A percentile compares a stretch with the other conserved stretches of the same genome.
phyloP scores from a whole-genome alignment of 2,329 filamentous ascomycete genomes.

The Fusarium circinatum region DNA sequence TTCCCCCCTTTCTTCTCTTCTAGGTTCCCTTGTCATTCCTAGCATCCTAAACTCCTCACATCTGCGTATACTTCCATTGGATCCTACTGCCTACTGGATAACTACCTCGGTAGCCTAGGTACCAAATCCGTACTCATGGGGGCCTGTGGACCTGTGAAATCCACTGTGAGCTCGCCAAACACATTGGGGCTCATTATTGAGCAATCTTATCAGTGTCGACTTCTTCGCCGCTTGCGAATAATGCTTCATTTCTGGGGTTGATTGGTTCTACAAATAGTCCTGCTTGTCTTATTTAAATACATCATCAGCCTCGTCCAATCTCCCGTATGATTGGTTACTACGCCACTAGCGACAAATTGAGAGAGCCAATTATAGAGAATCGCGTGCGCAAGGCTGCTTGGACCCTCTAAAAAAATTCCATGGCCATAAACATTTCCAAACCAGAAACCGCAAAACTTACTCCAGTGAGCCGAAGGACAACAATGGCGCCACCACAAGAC shows the following conservation, averaged over 20 bases:
- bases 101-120: neutral
- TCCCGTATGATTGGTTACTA: conserved; percentile 31
- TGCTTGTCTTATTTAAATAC: neutral
- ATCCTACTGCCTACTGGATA: neutral
- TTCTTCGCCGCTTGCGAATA: neutral
- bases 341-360: neutral
- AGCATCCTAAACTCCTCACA: neutral
- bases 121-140: neutral
- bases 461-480: conserved; percentile 23
- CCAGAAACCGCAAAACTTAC: conserved; percentile 23
- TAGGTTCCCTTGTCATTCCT: neutral
- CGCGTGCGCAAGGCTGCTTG: conserved; percentile 45
- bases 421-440: conserved; percentile 34
- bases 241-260: neutral
- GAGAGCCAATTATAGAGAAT: conserved; percentile 29
- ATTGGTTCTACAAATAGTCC: neutral
- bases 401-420: conserved; percentile 48
- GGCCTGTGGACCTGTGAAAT: neutral
- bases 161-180: neutral
- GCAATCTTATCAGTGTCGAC: neutral
- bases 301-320: conserved; percentile 33
- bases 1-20: neutral
- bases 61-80: neutral
- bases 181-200: neutral
- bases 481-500: conserved; percentile 49